A percentile compares a stretch with the other conserved stretches of the same genome.
Evolutionary conservation across 805 yeast species (phyloP).

Genomic region (Lipomyces lipofer): DNA sequence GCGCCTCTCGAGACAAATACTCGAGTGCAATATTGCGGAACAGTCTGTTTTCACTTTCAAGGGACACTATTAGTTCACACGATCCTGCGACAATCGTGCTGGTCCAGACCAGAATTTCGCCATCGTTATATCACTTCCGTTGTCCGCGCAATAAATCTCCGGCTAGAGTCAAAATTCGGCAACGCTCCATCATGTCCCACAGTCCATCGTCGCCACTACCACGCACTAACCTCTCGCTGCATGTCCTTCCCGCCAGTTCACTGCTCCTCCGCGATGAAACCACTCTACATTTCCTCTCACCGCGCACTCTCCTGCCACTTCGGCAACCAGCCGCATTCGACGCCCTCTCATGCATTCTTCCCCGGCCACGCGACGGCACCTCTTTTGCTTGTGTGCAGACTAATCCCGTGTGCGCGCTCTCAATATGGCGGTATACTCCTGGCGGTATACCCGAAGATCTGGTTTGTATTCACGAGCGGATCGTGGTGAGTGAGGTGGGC

Average conservation of each 20-base stretch:
- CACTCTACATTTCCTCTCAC: conserved; percentile 25
- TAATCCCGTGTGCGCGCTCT: conserved; percentile 16
- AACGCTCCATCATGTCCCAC: no score
- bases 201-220: no score
- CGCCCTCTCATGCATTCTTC: conserved; percentile 16
- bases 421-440: conserved; percentile 21
- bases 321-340: conserved; percentile 30
- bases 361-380: conserved; percentile 22
- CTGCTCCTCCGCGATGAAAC: conserved; percentile 26
- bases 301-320: conserved; percentile 19
- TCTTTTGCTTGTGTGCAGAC: conserved; percentile 27
- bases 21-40: no score
- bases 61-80: no score
- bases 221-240: no score
- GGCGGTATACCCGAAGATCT: conserved; percentile 24
- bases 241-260: conserved; percentile 23
- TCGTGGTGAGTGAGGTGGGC: conserved; percentile 3
- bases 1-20: no score
- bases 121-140: no score
- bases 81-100: no score
- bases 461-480: conserved; percentile 15
- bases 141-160: no score
- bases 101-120: no score
- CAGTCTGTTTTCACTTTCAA: no score
- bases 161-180: no score